These are phyloP conservation scores for Coemansia guatemalensis DNA, from an alignment of 192 early-diverging fungal genomes.

Conservation along the genomic window DNA sequence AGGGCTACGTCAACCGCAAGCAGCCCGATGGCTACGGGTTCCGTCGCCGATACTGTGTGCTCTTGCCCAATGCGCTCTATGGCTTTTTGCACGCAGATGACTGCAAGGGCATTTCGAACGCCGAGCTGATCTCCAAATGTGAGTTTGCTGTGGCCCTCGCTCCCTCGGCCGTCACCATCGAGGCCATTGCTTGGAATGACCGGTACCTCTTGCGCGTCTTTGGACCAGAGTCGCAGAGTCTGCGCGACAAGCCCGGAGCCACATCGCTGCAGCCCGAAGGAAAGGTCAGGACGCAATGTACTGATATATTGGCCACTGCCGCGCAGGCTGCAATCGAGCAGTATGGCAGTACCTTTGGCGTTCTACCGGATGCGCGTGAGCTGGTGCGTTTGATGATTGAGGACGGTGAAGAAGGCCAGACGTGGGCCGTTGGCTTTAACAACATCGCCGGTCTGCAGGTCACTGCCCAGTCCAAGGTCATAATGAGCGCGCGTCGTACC, in stretches of 20 bases:
- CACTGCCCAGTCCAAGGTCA: constrained; percentile 43
- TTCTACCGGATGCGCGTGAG: constrained; percentile 46
- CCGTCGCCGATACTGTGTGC: constrained; percentile 53
- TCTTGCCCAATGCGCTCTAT: constrained; percentile 32
- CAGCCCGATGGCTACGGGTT: constrained; percentile 49
- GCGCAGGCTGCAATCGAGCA: constrained; percentile 52
- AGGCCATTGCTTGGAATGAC: constrained; percentile 53
- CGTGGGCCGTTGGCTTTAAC: constrained; percentile 48
- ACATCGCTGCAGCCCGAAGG: constrained; percentile 33
- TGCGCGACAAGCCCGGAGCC: constrained; percentile 45
- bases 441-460: constrained; percentile 47
- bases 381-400: constrained; percentile 52
- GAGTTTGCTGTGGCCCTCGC: constrained; percentile 52
- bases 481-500: constrained; percentile 43
- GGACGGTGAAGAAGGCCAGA: constrained; percentile 47
- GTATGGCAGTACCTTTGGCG: constrained; percentile 50
- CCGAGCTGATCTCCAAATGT: constrained; percentile 23
- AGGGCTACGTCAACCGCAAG: constrained; percentile 53
- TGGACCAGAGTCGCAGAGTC: constrained; percentile 29
- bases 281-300: constrained; percentile 38
- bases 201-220: constrained; percentile 50
- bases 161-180: constrained; percentile 33
- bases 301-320: constrained; percentile 50
- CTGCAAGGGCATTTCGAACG: constrained; percentile 26
- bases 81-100: constrained; percentile 41